phyloP scores from a whole-genome alignment of 192 early-diverging fungal genomes.

The Chytriomyces sp. region DNA sequence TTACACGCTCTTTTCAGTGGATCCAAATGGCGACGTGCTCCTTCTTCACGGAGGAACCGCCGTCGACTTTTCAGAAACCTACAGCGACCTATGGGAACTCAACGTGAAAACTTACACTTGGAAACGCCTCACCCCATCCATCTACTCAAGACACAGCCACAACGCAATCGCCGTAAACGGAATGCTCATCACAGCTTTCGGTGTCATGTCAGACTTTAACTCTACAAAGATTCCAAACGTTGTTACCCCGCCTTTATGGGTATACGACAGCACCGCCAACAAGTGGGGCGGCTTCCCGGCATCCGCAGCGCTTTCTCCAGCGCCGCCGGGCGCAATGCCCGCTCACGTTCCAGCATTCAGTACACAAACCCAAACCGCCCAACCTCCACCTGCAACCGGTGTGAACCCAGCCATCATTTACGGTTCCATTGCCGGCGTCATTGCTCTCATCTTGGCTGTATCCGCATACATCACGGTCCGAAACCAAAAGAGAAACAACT shows the following conservation, averaged over 20 bases:
- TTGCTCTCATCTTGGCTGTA: constrained; percentile 8
- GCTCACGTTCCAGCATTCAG: background rate
- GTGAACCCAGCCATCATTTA: constrained; percentile 3
- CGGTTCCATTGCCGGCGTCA: constrained; percentile 10
- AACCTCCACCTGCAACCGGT: background rate
- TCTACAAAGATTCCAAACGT: background rate
- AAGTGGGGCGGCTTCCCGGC: constrained; percentile 21
- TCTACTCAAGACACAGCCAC: constrained; percentile 26
- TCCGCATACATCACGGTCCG: background rate
- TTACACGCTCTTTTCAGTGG: constrained; percentile 6
- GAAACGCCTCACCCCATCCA: constrained; percentile 5
- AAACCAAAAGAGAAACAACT: background rate
- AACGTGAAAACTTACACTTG: constrained; percentile 4
- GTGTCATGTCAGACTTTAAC: constrained; percentile 24
- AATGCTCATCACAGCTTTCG: constrained; percentile 26
- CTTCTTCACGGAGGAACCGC: constrained; percentile 19
- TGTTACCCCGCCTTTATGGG: background rate
- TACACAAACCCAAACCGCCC: too few species aligned
- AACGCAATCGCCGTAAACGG: constrained; percentile 21
- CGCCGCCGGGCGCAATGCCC: constrained; percentile 12
- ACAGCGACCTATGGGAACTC: constrained; percentile 29
- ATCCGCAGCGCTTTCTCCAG: background rate
- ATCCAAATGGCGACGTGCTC: constrained; percentile 8
- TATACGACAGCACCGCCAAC: background rate
- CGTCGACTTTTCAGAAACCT: constrained; percentile 4